Base-by-base conservation (phyloP, 1,139 yeast genomes). In the Lodderomyces margitis region DNA sequence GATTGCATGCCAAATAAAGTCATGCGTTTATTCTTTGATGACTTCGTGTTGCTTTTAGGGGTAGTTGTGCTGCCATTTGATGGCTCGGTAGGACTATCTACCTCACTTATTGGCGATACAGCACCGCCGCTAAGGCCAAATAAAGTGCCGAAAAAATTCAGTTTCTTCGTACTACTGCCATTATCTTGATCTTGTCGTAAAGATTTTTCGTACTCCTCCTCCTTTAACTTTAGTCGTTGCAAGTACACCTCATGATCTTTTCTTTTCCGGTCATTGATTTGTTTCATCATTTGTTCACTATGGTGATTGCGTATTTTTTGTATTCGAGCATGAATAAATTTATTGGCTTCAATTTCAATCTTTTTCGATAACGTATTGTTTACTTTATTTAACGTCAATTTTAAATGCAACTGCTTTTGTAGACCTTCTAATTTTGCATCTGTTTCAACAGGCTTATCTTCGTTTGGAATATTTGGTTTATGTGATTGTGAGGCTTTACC, bases 221-320 rank as follows among this genome's bases (percentile, higher is more conserved):
- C 76, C 51, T 64, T 70, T 42, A 56, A 50, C 46, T 59, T 63
- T 38, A 70, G 52, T 43, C 72, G 62, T 40, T 57, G 60, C 19
- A 71, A 57, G 43, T 67, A 67, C 37, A 55, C 42, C 45, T 71
- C 75, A 47, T 71, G 74, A 46, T 72, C 77, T 46, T 57, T 58
- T 16, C 67, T 58, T 44, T 66, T 69, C 38, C 78, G 55, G 41
- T 70, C 75, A 47, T 62, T 67, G 37, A 72, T 67, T 47, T 66
- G 66, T 41, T 64, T 57, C 16, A 61, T 53, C 42, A 71, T 69
- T 45, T 66, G 67, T 42, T 68, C 66, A 44, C 64, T 62, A 46
- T 70, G 75, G 45, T 67, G 74, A 2, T 63, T 62, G 45, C 64
- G 63, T 39, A 71, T 68, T 34, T 58, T 49, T 47, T 68, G 68